Evolutionary conservation across 441 rosid species (phyloP), one percentile per base, ranked within the genome.

Genomic region (Jatropha podagrica): DNA sequence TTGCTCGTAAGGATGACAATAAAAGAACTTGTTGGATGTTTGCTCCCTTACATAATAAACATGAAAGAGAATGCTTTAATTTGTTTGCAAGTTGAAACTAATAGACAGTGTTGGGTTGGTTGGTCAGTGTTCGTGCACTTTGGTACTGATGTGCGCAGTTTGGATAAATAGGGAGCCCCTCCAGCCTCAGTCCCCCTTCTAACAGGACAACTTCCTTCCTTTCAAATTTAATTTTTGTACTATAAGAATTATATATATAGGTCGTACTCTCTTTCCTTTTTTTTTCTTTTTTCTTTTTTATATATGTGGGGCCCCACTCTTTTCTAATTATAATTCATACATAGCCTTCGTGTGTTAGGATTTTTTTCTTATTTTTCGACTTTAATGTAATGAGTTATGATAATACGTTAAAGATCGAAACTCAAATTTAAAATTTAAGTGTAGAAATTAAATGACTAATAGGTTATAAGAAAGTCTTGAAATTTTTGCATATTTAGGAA

Each of bases 91-190:
- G 76, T 79, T 82, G 78, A 73, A 56, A 61, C 20, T 37, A n/a
- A 48, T 1, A 41, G 69, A 14, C 55, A 66, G 37, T 48, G 27
- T 15, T 64, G 32, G 32, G 32, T 32, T 48, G 56, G 26, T 14
- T 70, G 51, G 73, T 81, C 78, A 52, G 74, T 60, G 76, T 65
- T 63, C 65, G 76, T 70, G 76, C 80, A 73, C 83, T 64, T 68
- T 48, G 61, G 76, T 71, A 62, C 73, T 59, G 70, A 65, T 78
- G 69, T 60, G 37, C 75, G 68, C 73, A 46, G 77, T 56, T 49
- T 78, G 74, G 77, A 42, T 27, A 74, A 74, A 58, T 48, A 37
- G 65, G 48, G 7, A 6, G 27, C 44, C 64, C 76, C 68, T 32
- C 32, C 32, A 32, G 32, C 62, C 23, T 14, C 6, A n/a, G 51